phyloP scores from a whole-genome alignment of 345 rosid species.

The Microcos paniculata region DNA sequence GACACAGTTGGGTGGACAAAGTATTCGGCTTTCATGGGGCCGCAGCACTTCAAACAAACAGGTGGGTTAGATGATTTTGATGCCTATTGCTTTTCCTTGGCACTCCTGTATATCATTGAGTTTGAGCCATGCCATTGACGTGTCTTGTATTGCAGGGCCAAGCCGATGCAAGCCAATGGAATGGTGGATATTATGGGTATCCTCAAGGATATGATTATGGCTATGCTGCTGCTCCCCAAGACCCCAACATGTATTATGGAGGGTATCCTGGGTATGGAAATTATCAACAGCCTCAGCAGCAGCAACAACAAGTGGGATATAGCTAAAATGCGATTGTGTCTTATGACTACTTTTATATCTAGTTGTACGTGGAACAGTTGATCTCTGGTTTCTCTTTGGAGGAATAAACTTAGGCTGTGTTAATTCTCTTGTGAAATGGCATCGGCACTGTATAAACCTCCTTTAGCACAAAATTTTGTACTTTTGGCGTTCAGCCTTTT shows the following conservation, averaged over 20 bases:
- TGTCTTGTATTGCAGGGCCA: conserved; percentile 38
- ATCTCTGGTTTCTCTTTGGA: background rate
- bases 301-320: conserved; percentile 66
- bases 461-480: conserved; percentile 11
- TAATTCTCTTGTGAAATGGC: conserved; percentile 11
- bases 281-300: conserved; percentile 59
- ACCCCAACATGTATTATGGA: conserved; percentile 83
- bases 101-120: background rate
- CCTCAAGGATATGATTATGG: conserved; percentile 81
- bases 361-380: background rate
- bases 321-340: conserved; percentile 31
- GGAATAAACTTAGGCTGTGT: conserved; percentile 26
- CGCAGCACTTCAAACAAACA: conserved; percentile 86
- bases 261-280: conserved; percentile 74
- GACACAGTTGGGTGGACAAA: conserved; percentile 71
- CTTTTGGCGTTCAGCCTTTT: background rate
- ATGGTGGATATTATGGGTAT: conserved; percentile 69
- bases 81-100: background rate
- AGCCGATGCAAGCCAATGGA: conserved; percentile 63
- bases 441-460: conserved; percentile 11
- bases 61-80: conserved; percentile 27
- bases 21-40: conserved; percentile 92
- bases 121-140: background rate
- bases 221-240: conserved; percentile 68
- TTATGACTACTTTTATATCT: background rate